A percentile compares a stretch with the other conserved stretches of the same genome.
These are phyloP conservation scores for Globisporangium nunn DNA, from an alignment of 352 stramenopile genomes.

Conservation along the genomic window DNA sequence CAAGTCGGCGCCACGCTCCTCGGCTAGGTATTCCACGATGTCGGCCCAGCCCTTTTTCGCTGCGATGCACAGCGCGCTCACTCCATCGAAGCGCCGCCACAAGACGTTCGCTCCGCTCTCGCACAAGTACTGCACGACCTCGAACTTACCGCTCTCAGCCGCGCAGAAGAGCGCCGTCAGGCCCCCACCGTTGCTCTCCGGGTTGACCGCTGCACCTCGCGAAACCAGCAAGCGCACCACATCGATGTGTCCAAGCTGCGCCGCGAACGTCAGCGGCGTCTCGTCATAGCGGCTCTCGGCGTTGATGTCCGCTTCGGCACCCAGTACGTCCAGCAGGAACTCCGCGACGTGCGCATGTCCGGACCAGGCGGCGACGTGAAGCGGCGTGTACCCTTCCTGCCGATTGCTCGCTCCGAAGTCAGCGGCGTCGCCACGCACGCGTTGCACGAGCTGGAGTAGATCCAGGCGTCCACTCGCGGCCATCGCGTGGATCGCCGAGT, in stretches of 20 bases:
- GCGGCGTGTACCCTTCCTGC: not conserved
- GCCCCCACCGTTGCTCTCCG: not conserved
- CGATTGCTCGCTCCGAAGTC: not conserved
- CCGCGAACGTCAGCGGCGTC: not conserved
- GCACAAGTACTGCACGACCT: not conserved
- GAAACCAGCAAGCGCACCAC: not conserved
- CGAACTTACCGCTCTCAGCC: not conserved
- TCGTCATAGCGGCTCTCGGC: not conserved
- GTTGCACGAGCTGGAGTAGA: not conserved
- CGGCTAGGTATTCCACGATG: constrained; percentile 3
- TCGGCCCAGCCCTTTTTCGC: not conserved
- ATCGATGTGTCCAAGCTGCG: not conserved
- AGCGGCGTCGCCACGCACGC: not conserved
- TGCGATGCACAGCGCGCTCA: not conserved
- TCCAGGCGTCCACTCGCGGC: not conserved
- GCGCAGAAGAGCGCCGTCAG: not conserved
- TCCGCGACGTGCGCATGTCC: not conserved
- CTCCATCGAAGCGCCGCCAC: not conserved
- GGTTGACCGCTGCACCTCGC: not conserved
- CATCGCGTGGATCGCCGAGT: constrained; percentile 2
- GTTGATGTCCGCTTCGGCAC: not conserved
- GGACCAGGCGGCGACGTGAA: not conserved
- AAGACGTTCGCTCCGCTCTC: not conserved
- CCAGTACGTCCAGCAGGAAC: not conserved
- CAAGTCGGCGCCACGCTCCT: not conserved